Conservation (phyloP, 257 asterid species). For the Eucommia ulmoides region DNA sequence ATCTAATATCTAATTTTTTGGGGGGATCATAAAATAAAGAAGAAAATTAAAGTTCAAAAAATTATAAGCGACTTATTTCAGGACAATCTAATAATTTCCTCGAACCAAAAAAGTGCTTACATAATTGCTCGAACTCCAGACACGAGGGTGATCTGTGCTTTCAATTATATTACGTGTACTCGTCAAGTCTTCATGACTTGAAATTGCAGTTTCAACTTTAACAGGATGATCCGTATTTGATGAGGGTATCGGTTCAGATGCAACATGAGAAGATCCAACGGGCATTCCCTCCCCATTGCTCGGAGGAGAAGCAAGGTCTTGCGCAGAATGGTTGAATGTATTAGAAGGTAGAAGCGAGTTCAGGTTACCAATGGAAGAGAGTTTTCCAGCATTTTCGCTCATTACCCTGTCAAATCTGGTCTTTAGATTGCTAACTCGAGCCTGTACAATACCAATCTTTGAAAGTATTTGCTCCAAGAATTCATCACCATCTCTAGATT, state of each 20-base stretch:
- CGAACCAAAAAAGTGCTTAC: no score
- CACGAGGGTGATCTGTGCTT: slow-evolving; percentile 11
- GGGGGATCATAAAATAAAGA: no score
- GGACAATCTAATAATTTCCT: no score
- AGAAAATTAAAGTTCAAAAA: no score
- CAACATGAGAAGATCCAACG: slow-evolving; percentile 25
- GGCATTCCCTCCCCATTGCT: slow-evolving; percentile 29
- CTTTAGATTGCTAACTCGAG: slow-evolving; percentile 32
- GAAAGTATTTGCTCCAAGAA: slow-evolving; percentile 26
- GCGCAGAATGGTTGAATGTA: slow-evolving; percentile 22
- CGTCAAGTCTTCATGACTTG: slow-evolving; percentile 6
- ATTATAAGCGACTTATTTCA: no score
- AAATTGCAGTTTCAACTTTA: slow-evolving; percentile 2
- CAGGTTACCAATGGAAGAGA: slow-evolving; percentile 16
- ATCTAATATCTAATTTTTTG: no score
- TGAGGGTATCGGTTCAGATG: slow-evolving; percentile 41
- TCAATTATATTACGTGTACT: slow-evolving; percentile 12
- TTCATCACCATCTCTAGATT: slow-evolving; percentile 23
- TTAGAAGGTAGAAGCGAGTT: slow-evolving; percentile 16
- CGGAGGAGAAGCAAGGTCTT: slow-evolving; percentile 22
- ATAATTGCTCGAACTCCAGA: slow-evolving; percentile 8
- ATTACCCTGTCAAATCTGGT: slow-evolving; percentile 29
- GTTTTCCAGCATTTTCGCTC: slow-evolving; percentile 31
- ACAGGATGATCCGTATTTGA: slow-evolving; percentile 18
- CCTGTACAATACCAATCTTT: slow-evolving; percentile 37